Conservation (phyloP, 345 rosid genomes). For the Angophora floribunda region DNA sequence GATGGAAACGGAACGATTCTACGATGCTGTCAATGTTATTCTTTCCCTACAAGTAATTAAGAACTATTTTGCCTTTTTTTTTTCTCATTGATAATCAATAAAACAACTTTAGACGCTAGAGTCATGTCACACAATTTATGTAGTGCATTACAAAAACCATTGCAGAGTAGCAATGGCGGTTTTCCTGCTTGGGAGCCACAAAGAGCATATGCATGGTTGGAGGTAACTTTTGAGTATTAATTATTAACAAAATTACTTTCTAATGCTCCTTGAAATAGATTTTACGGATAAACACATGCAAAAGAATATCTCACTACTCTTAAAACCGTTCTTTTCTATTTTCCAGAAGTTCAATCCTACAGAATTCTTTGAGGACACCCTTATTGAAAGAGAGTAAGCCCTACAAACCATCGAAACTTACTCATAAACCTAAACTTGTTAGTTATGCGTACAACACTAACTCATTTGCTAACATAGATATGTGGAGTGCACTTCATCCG, state of each 20-base stretch:
- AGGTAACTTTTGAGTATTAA: slow-evolving; percentile 10
- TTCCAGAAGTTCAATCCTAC: slow-evolving; percentile 40
- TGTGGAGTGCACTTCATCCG: slow-evolving; percentile 44
- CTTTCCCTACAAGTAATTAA: slow-evolving; percentile 28
- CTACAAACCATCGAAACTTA: not conserved
- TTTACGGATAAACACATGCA: not conserved
- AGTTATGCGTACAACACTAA: not conserved
- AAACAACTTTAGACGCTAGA: not conserved
- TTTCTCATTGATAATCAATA: not conserved
- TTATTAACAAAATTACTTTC: not conserved
- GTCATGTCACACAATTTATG: not conserved
- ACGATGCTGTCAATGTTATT: slow-evolving; percentile 37
- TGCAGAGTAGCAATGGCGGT: slow-evolving; percentile 37
- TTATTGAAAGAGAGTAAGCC: slow-evolving; percentile 41
- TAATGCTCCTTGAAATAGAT: not conserved
- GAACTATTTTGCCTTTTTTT: not conserved
- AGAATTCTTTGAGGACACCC: slow-evolving; percentile 32
- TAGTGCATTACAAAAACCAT: not conserved
- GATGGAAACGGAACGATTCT: slow-evolving; percentile 11
- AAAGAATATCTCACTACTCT: not conserved
- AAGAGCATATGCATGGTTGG: slow-evolving; percentile 39
- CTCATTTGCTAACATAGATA: slow-evolving; percentile 9
- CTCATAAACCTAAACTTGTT: not conserved
- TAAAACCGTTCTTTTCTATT: not conserved
- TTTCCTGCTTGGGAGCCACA: slow-evolving; percentile 45